A percentile compares a stretch with the other conserved stretches of the same genome.
phyloP scores from a whole-genome alignment of 2,329 filamentous ascomycete species.

The Teratosphaeria viscida region DNA sequence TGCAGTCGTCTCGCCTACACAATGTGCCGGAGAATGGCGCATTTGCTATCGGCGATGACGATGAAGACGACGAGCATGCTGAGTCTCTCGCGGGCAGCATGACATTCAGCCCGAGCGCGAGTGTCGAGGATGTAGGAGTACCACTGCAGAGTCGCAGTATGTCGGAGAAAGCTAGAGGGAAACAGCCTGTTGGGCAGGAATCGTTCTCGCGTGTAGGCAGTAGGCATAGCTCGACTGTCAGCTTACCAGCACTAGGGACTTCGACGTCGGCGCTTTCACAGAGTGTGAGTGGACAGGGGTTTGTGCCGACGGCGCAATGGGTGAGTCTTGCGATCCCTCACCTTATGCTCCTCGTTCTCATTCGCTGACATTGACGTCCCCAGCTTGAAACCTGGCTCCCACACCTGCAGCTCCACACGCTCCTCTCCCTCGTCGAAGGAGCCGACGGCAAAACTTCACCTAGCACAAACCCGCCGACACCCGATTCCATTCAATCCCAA shows the following conservation, averaged over 20 bases:
- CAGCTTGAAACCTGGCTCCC: slow-evolving; percentile 90
- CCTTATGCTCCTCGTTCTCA: neutral
- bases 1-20: slow-evolving; percentile 48
- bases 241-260: slow-evolving; percentile 57
- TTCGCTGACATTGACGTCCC: neutral
- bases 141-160: slow-evolving; percentile 78
- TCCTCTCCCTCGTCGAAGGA: slow-evolving; percentile 60
- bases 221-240: slow-evolving; percentile 73
- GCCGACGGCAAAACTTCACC: neutral
- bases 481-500: slow-evolving; percentile 42
- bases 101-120: slow-evolving; percentile 50
- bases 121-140: slow-evolving; percentile 59
- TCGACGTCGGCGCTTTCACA: neutral
- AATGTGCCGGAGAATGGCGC: slow-evolving; percentile 71
- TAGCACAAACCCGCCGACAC: slow-evolving; percentile 33
- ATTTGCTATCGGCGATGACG: slow-evolving; percentile 82
- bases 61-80: slow-evolving; percentile 57
- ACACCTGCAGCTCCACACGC: slow-evolving; percentile 78
- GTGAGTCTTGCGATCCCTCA: slow-evolving; percentile 36
- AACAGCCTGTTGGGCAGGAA: slow-evolving; percentile 77
- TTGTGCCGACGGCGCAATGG: slow-evolving; percentile 72
- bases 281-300: slow-evolving; percentile 7
- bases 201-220: slow-evolving; percentile 57
- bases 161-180: slow-evolving; percentile 94
- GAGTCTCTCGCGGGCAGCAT: slow-evolving; percentile 43